These are phyloP conservation scores for Narthecium ossifragum DNA, from an alignment of 106 monocot genomes.

Conservation along the genomic window DNA sequence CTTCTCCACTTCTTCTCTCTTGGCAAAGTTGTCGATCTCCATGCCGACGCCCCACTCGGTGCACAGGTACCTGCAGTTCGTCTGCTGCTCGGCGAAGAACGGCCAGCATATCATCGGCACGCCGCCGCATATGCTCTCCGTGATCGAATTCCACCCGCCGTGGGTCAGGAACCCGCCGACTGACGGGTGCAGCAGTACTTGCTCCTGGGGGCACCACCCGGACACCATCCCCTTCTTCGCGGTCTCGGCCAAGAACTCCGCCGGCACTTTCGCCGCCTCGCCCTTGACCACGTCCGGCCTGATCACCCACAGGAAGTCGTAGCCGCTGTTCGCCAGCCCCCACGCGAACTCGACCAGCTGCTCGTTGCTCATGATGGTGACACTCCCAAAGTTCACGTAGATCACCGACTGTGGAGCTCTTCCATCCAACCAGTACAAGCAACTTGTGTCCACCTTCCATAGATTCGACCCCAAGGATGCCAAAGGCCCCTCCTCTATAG, in stretches of 20 bases:
- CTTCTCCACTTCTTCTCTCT: neutral
- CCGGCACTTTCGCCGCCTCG: neutral
- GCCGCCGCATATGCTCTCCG: slow-evolving; percentile 2
- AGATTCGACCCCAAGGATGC: neutral
- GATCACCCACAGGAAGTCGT: slow-evolving; percentile 5
- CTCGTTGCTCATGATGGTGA: neutral
- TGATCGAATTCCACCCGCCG: slow-evolving; percentile 1
- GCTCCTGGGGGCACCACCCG: neutral
- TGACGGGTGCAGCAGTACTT: neutral
- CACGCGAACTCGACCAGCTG: slow-evolving; percentile 3
- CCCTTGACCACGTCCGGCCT: neutral
- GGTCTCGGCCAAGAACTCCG: neutral
- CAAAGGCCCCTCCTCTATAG: neutral
- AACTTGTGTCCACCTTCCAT: neutral
- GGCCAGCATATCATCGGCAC: slow-evolving; percentile 4
- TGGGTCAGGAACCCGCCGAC: neutral
- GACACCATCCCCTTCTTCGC: neutral
- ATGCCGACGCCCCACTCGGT: slow-evolving; percentile 2
- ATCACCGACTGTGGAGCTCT: neutral
- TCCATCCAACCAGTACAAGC: slow-evolving; percentile 5
- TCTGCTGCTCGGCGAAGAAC: slow-evolving; percentile 5
- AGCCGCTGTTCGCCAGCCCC: neutral
- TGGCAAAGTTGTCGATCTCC: slow-evolving; percentile 3
- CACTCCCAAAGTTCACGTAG: slow-evolving; percentile 1
- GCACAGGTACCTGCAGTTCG: slow-evolving; percentile 7